Evolutionary conservation across 2,329 filamentous ascomycete species (phyloP).

Genomic region (Trichophyton verrucosum): DNA sequence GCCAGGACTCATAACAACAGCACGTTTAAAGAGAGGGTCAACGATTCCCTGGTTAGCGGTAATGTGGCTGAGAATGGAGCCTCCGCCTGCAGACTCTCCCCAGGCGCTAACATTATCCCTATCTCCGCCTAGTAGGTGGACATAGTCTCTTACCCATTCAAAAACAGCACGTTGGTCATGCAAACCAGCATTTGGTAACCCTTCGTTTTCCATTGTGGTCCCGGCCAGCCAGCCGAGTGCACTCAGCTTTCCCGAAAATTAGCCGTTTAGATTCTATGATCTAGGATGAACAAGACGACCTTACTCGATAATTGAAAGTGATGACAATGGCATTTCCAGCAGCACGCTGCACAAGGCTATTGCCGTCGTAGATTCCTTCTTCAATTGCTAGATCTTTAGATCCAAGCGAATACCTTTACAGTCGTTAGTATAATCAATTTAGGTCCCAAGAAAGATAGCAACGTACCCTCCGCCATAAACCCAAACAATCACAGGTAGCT

Average conservation of each 20-base stretch:
- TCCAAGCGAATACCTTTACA: not conserved
- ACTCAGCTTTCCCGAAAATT: constrained; percentile 36
- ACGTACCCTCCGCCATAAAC: constrained; percentile 4
- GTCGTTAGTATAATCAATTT: not conserved
- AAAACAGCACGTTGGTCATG: constrained; percentile 36
- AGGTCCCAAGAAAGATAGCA: not conserved
- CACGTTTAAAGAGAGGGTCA: constrained; percentile 34
- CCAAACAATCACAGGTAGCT: not conserved
- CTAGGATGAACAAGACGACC: constrained; percentile 34
- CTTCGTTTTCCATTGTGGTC: constrained; percentile 1
- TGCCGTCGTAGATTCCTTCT: constrained; percentile 1
- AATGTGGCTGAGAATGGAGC: constrained; percentile 26
- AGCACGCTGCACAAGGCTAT: not conserved
- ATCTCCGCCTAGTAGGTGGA: constrained; percentile 32
- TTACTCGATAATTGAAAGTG: constrained; percentile 1
- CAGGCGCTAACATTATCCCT: constrained; percentile 30
- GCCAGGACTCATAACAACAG: constrained; percentile 24
- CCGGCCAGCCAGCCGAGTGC: constrained; percentile 8
- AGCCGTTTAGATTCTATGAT: constrained; percentile 32
- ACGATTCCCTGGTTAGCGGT: constrained; percentile 33
- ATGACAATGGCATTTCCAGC: not conserved
- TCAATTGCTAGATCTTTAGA: not conserved
- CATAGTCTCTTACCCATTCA: constrained; percentile 31
- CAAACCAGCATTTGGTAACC: constrained; percentile 20
- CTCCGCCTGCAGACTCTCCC: constrained; percentile 39